phyloP scores from a whole-genome alignment of 139 green algal species.

The Closterium sp. region DNA sequence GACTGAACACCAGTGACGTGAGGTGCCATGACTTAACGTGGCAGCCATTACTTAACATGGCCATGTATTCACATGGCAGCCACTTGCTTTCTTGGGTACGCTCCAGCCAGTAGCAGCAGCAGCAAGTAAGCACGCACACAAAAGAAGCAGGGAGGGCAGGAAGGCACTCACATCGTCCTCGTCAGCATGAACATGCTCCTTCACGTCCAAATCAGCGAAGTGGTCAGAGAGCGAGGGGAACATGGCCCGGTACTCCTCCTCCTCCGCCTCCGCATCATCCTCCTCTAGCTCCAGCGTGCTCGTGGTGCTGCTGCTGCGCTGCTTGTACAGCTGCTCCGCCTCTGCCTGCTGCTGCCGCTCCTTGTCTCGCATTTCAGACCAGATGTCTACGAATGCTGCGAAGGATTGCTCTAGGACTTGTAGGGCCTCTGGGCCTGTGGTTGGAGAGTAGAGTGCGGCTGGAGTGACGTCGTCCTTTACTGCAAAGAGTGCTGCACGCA shows the following conservation, averaged over 20 bases:
- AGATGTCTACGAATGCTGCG: conserved; percentile 14
- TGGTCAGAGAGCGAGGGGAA: conserved; percentile 65
- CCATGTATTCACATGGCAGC: too few relatives aligned
- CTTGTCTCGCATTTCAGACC: conserved; percentile 55
- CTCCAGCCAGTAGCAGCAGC: too few relatives aligned
- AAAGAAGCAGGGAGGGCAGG: too few relatives aligned
- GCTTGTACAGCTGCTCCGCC: conserved; percentile 51
- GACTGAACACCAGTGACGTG: too few relatives aligned
- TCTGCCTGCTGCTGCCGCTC: conserved; percentile 65
- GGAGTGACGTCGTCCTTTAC: background rate
- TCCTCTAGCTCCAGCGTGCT: conserved; percentile 31
- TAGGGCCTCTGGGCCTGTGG: background rate
- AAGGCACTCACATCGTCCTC: conserved; percentile 66
- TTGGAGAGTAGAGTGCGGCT: background rate
- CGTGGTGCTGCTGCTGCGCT: conserved; percentile 11
- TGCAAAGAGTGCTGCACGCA: background rate
- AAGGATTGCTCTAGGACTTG: background rate
- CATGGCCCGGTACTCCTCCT: conserved; percentile 50
- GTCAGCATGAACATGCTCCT: conserved; percentile 56
- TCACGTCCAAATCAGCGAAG: conserved; percentile 70
- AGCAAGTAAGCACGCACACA: too few relatives aligned
- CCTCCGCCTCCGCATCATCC: background rate
- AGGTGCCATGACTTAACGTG: too few relatives aligned
- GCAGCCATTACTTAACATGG: too few relatives aligned
- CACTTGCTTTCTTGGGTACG: too few relatives aligned